Evolutionary conservation across 2,329 filamentous ascomycete species (phyloP).

Genomic region (Pseudovirgaria hyperparasitica): DNA sequence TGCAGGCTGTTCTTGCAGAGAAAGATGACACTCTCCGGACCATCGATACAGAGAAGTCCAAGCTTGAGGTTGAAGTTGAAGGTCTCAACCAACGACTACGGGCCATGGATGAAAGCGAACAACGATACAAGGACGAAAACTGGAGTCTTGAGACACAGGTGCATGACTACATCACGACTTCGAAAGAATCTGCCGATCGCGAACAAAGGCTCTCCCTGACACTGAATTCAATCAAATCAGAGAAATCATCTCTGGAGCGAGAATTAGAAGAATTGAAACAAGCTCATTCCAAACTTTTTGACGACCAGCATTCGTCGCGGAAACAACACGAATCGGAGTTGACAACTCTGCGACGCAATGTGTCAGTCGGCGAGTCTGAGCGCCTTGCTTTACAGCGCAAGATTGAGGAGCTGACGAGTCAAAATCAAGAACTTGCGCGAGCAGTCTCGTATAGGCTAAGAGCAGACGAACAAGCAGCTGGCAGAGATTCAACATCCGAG

Average conservation of each 20-base stretch:
- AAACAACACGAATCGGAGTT: conserved; percentile 87
- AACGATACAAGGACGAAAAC: conserved; percentile 95
- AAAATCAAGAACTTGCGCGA: conserved; percentile 83
- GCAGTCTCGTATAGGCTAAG: conserved; percentile 66
- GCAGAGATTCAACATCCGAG: conserved; percentile 40
- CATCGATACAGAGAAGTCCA: conserved; percentile 60
- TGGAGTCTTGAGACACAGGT: conserved; percentile 92
- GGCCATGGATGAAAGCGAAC: conserved; percentile 81
- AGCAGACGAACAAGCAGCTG: conserved; percentile 44
- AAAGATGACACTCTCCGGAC: conserved; percentile 76
- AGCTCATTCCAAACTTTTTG: conserved; percentile 61
- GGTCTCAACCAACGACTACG: conserved; percentile 68
- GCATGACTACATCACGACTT: conserved; percentile 63
- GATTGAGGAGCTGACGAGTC: conserved; percentile 73
- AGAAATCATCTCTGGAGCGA: conserved; percentile 67
- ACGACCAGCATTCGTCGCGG: conserved; percentile 63
- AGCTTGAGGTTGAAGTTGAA: conserved; percentile 72
- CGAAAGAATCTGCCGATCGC: conserved; percentile 66
- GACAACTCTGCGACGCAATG: conserved; percentile 67
- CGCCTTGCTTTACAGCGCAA: conserved; percentile 66
- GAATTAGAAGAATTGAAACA: conserved; percentile 86
- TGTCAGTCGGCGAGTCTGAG: conserved; percentile 67
- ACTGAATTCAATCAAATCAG: conserved; percentile 55
- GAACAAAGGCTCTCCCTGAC: conserved; percentile 70
- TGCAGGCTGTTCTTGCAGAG: conserved; percentile 74